Conservation (phyloP, 192 early-diverging fungal genomes). For the Backusella macrospora region DNA sequence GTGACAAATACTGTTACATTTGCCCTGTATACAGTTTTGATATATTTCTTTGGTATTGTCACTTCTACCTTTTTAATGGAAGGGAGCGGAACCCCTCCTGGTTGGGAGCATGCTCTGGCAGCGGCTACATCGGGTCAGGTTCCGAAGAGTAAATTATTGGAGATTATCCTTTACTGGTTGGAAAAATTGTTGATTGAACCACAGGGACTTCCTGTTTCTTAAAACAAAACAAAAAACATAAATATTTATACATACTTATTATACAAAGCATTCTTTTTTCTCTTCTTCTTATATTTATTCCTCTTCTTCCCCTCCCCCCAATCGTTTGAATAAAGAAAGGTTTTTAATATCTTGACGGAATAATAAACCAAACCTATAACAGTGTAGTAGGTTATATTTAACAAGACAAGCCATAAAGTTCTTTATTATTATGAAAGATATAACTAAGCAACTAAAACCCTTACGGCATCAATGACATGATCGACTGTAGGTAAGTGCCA, state of each 20-base stretch:
- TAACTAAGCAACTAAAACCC: background rate
- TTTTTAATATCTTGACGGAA: background rate
- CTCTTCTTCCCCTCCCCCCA: background rate
- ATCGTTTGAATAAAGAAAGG: background rate
- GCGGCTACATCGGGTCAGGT: conserved; percentile 26
- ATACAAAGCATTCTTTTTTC: background rate
- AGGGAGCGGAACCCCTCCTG: conserved; percentile 26
- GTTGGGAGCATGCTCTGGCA: conserved; percentile 38
- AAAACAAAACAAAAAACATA: background rate
- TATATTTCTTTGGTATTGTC: conserved; percentile 53
- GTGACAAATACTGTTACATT: conserved; percentile 49
- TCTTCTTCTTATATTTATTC: background rate
- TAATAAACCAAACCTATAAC: background rate
- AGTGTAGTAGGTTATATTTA: background rate
- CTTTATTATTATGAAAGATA: background rate
- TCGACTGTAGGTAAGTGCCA: conserved; percentile 72
- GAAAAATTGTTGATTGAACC: conserved; percentile 41
- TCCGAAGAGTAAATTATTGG: conserved; percentile 37
- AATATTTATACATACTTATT: conserved; percentile 1
- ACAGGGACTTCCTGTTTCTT: conserved; percentile 30
- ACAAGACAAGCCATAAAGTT: background rate
- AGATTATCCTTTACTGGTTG: conserved; percentile 42
- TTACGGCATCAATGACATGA: background rate
- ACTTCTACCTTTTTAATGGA: conserved; percentile 51
- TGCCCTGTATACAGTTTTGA: conserved; percentile 49